Evolutionary conservation across 495 filamentous ascomycete species (phyloP), one percentile per base, ranked within the genome.

Genomic region (Bombardia bombarda): DNA sequence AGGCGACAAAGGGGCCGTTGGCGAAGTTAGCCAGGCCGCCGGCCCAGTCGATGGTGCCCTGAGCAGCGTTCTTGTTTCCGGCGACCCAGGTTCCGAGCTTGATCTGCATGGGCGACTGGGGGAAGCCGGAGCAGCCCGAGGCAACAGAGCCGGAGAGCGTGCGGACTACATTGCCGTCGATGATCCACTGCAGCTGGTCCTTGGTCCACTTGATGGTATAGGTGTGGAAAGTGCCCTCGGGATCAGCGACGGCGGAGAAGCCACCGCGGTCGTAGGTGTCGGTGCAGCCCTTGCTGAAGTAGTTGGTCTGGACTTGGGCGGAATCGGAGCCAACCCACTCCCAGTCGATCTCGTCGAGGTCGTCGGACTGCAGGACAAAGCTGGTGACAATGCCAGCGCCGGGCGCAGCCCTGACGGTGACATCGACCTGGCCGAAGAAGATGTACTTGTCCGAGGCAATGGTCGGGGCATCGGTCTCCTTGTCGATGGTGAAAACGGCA

Each of bases 321-420:
- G 68, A 68, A 50, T 82, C 73, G 35, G 71, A 68, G 28, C 83
- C 83, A 35, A 87, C 65, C 80, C 81, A 87, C 58, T 88, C 84
- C 86, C 87, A 95, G 63, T 96, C 92, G 48, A 98, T 87, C 69
- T 98, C 92, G 63, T 98, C 92, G 9, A 93, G 77, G 52, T 87
- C 83, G 58, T 90, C 90, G 3, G 90, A 95, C 64, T 92, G 80
- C 54, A 98, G 67, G 36, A 95, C 86, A 41, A 90, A 74, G 56
- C 80, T 86, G 61, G 85, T 93, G 38, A 98, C 78, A 36, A 95
- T 69, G 49, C 86, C 86, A 3, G 47, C 49, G 18, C 86, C 86
- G 4, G 70, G 67, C 38, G 84, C 74, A 45, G 83, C 83, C 58
- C 82, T 72, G 38, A 85, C 64, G 42, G 70, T 72, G 31, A 83